Evolutionary conservation across 345 rosid species (phyloP), one percentile per base, ranked within the genome.

Genomic region (Reutealis trisperma): DNA sequence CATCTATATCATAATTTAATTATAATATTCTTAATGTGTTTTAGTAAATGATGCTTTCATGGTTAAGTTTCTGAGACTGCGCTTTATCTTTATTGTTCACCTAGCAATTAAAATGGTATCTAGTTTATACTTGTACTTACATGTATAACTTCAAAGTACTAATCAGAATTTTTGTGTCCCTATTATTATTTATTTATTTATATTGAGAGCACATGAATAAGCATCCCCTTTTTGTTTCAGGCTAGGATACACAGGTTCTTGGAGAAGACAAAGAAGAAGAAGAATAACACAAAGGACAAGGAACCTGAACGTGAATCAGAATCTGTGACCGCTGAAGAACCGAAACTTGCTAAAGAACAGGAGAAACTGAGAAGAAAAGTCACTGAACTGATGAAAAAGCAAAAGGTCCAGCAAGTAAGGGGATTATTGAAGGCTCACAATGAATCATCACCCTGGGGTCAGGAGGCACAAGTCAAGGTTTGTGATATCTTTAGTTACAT

Each of bases 381-480:
- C 59, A 74, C 85, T 66, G 47, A 73, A 42, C 80, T 96, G 81
- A 78, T 96, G 72, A 91, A 94, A 75, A 89, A 90, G 80, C 80
- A 94, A 67, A 96, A 89, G 85, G 78, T 86, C 66, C 79, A 84
- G 61, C 89, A 88, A 80, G 86, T 92, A 71, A 88, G 80, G 82
- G 80, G 73, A 58, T 58, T 92, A 63, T 84, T 94, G 83, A 94
- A 88, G 84, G 86, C 62, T 37, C 86, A 87, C 25, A 91, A 83
- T 81, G 85, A 86, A 63, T 85, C 87, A 62, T 77, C 78, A 85
- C 91, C 97, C 63, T 96, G 99, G 99, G 95, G 98, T 76, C 97
- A 90, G 85, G 97, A 96, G 41, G 89, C 79, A 77, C 97, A 90
- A 16, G 97, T 85, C 67, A 91, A 94, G 98, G 99, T 96, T 78